Evolutionary conservation across 163 green algal genomes (phyloP).

Genomic region (Prototheca cutis): DNA sequence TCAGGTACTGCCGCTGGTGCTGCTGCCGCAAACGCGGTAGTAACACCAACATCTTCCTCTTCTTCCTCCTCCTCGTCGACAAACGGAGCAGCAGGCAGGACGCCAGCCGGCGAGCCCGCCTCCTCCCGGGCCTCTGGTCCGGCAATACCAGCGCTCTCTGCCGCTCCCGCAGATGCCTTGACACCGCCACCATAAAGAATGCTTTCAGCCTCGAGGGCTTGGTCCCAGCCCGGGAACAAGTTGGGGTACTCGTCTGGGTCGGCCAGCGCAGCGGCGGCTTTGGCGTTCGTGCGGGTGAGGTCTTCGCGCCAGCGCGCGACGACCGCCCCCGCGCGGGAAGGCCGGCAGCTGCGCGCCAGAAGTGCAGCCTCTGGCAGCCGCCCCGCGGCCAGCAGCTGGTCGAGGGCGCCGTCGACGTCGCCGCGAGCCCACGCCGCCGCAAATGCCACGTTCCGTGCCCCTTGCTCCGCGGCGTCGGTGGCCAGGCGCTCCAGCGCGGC

Average conservation of each 20-base stretch:
- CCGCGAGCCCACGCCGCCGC: slow-evolving; percentile 76
- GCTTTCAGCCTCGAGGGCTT: slow-evolving; percentile 55
- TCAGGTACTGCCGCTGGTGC: too few species aligned
- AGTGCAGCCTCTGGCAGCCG: slow-evolving; percentile 92
- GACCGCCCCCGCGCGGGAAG: slow-evolving; percentile 36
- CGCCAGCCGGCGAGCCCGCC: background rate
- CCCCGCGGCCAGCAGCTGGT: slow-evolving; percentile 60
- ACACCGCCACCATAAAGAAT: background rate
- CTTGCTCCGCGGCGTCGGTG: slow-evolving; percentile 30
- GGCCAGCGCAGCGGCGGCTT: slow-evolving; percentile 87
- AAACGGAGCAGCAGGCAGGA: too few species aligned
- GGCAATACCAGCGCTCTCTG: too few species aligned
- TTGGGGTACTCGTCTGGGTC: slow-evolving; percentile 91
- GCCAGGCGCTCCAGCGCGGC: slow-evolving; percentile 25
- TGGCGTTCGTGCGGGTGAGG: slow-evolving; percentile 74
- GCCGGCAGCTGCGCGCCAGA: slow-evolving; percentile 84
- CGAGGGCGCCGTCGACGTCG: slow-evolving; percentile 67
- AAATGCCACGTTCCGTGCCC: slow-evolving; percentile 93
- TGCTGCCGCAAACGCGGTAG: too few species aligned
- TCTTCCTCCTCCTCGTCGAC: slow-evolving; percentile 2
- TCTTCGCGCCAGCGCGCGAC: slow-evolving; percentile 78
- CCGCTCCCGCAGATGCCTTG: background rate
- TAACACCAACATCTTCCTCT: too few species aligned
- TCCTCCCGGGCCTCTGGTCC: too few species aligned
- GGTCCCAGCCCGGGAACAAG: slow-evolving; percentile 84